phyloP scores from a whole-genome alignment of 2,329 filamentous ascomycete genomes.

The Fusarium compactum region DNA sequence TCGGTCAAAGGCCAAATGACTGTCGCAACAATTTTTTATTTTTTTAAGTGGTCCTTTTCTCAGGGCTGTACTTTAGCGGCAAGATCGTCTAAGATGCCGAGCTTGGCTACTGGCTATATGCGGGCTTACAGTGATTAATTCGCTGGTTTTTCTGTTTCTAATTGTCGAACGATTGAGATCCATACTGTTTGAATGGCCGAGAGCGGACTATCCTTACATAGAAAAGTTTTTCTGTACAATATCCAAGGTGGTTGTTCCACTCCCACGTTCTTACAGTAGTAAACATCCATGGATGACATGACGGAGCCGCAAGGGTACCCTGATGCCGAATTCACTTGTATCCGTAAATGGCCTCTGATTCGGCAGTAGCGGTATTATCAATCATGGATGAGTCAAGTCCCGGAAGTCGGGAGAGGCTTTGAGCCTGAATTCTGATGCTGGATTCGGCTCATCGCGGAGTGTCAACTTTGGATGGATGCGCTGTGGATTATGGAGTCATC shows the following conservation, averaged over 20 bases:
- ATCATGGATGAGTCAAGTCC: slow-evolving; percentile 40
- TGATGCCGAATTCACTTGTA: slow-evolving; percentile 13
- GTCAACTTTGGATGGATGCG: slow-evolving; percentile 20
- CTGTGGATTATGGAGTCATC: slow-evolving; percentile 28
- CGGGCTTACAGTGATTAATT: slow-evolving; percentile 15
- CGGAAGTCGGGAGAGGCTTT: slow-evolving; percentile 44
- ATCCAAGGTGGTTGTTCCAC: slow-evolving; percentile 17
- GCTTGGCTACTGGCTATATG: slow-evolving; percentile 11
- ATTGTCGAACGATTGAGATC: slow-evolving; percentile 22
- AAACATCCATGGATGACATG: not conserved
- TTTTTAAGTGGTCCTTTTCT: slow-evolving; percentile 32
- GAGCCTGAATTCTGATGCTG: slow-evolving; percentile 37
- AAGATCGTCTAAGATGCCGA: slow-evolving; percentile 23
- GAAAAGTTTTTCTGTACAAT: slow-evolving; percentile 35
- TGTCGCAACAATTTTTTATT: slow-evolving; percentile 12
- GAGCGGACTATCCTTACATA: slow-evolving; percentile 29
- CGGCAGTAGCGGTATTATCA: slow-evolving; percentile 26
- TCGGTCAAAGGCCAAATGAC: slow-evolving; percentile 34
- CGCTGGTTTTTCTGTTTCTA: slow-evolving; percentile 7
- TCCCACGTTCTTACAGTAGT: slow-evolving; percentile 27
- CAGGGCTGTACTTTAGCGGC: slow-evolving; percentile 38
- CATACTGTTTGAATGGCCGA: slow-evolving; percentile 29
- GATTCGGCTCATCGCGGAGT: slow-evolving; percentile 44
- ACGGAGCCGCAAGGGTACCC: slow-evolving; percentile 39
- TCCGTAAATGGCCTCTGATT: slow-evolving; percentile 30